Evolutionary conservation across 2,329 filamentous ascomycete genomes (phyloP).

Genomic region (Cercospora nicotianae): DNA sequence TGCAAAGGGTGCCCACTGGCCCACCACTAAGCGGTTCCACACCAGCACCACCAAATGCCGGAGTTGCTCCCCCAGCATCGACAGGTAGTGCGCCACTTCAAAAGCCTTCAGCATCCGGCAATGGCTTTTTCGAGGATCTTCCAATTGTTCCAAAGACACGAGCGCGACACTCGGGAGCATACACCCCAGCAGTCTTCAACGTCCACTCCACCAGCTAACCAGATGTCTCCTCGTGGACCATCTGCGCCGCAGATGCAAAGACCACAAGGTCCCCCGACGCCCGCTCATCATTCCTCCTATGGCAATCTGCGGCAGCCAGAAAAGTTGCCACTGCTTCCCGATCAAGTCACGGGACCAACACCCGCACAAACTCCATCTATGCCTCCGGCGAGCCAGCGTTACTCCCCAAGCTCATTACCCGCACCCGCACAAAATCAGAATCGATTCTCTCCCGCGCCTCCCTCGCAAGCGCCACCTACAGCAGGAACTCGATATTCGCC

Average conservation of each 20-base stretch:
- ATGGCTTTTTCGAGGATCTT: conserved; percentile 52
- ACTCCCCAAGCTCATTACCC: conserved; percentile 32
- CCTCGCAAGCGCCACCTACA: conserved; percentile 44
- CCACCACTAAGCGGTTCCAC: conserved; percentile 32
- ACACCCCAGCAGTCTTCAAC: conserved; percentile 27
- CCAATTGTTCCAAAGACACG: conserved; percentile 47
- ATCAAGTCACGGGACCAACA: conserved; percentile 37
- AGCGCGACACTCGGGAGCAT: conserved; percentile 31
- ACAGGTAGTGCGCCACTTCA: conserved; percentile 12
- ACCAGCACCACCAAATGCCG: conserved; percentile 44
- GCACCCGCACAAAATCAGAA: conserved; percentile 22
- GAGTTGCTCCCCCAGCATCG: conserved; percentile 26
- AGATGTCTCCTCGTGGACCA: conserved; percentile 20
- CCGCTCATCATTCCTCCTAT: conserved; percentile 31
- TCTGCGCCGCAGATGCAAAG: conserved; percentile 23
- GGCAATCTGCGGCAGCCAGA: conserved; percentile 44
- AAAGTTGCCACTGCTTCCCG: conserved; percentile 41
- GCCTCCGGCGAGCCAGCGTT: conserved; percentile 27
- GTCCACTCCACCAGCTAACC: conserved; percentile 17
- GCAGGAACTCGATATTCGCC: conserved; percentile 59
- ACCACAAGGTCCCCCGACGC: conserved; percentile 25
- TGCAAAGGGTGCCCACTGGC: conserved; percentile 14
- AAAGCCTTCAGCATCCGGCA: conserved; percentile 32
- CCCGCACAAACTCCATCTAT: conserved; percentile 16
- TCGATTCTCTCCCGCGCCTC: conserved; percentile 32